These are phyloP conservation scores for Fomes fomentarius DNA, from an alignment of 1,284 basidiomycete species.

Conservation along the genomic window DNA sequence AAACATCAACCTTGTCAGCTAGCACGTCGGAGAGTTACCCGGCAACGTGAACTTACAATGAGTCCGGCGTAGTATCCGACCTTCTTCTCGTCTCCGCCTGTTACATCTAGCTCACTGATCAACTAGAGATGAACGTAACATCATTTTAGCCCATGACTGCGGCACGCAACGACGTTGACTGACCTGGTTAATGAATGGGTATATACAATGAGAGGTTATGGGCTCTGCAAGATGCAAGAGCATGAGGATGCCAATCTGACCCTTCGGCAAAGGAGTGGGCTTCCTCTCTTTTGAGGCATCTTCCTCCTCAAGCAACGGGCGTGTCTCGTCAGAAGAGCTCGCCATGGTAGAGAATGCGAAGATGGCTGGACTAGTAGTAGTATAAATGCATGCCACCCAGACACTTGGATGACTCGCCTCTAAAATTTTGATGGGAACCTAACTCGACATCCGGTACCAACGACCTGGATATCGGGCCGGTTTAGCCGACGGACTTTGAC, in stretches of 20 bases:
- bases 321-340: slow-evolving; percentile 1
- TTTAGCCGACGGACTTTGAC: no score
- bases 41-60: slow-evolving; percentile 40
- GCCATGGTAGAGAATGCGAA: no score
- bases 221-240: slow-evolving; percentile 55
- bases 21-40: background rate
- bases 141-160: no score
- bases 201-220: slow-evolving; percentile 54
- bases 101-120: slow-evolving; percentile 55
- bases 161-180: slow-evolving; percentile 7
- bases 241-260: slow-evolving; percentile 55
- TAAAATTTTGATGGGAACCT: no score
- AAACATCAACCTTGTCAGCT: background rate
- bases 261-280: slow-evolving; percentile 53
- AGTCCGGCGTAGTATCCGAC: slow-evolving; percentile 71
- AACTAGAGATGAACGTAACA: no score
- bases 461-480: no score
- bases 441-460: no score
- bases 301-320: slow-evolving; percentile 8
- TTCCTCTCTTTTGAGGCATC: background rate
- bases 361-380: no score
- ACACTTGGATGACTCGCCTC: no score
- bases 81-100: slow-evolving; percentile 57
- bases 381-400: no score
- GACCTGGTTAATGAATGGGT: slow-evolving; percentile 65